Conservation (phyloP, 768 basidiomycete species). For the Macrolepiota dolichaula region DNA sequence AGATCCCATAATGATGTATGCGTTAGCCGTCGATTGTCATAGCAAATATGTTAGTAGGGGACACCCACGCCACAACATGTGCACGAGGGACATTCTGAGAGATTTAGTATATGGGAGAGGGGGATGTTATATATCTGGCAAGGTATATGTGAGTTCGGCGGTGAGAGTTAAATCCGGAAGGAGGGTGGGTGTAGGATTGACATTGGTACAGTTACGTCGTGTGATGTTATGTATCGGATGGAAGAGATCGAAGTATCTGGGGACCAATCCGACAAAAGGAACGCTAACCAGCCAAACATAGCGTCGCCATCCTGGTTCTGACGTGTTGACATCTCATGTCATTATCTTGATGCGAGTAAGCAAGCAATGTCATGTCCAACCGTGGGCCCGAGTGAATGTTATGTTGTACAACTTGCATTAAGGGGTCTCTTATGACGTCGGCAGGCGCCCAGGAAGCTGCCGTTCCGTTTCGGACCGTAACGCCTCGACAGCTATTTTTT, state of each 20-base stretch:
- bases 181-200: not conserved
- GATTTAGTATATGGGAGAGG: no score
- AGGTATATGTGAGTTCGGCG: constrained; percentile 7
- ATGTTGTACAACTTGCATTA: no score
- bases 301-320: not conserved
- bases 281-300: not conserved
- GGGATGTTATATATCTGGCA: no score
- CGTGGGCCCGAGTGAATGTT: no score
- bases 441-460: not conserved
- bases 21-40: not conserved
- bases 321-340: constrained; percentile 9
- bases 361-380: no score
- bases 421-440: not conserved
- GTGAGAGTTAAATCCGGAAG: constrained; percentile 10
- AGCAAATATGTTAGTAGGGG: not conserved
- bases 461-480: constrained; percentile 3
- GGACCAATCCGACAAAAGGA: constrained; percentile 3
- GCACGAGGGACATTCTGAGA: no score
- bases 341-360: not conserved
- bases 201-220: not conserved
- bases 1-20: not conserved
- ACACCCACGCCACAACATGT: no score
- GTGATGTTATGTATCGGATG: constrained; percentile 7
- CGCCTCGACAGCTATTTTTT: not conserved
- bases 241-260: not conserved